Percentiles rank a stretch among this genome's conserved stretches.
Conservation (phyloP, 1,284 basidiomycete species). For the Inonotus hispidus region DNA sequence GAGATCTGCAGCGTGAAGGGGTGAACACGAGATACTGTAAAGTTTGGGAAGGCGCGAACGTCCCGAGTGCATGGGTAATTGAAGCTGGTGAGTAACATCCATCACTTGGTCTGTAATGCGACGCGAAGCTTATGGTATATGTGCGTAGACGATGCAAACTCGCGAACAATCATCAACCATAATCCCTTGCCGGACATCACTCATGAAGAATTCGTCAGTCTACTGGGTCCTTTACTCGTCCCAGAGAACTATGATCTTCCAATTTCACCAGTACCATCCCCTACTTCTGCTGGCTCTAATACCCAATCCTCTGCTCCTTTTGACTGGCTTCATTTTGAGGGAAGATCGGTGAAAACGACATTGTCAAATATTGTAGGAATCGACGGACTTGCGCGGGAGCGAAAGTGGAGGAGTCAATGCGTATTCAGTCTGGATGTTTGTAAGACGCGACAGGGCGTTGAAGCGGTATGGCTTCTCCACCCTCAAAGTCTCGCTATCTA, state of each 20-base stretch:
- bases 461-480: constrained; percentile 48
- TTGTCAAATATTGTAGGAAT: constrained; percentile 69
- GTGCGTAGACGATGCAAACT: constrained; percentile 47
- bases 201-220: constrained; percentile 75
- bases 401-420: constrained; percentile 73
- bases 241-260: constrained; percentile 59
- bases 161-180: constrained; percentile 71
- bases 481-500: constrained; percentile 15
- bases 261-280: not conserved
- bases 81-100: constrained; percentile 47
- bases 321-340: constrained; percentile 81
- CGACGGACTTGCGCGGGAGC: constrained; percentile 71
- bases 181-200: constrained; percentile 79
- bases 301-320: constrained; percentile 66
- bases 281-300: constrained; percentile 27
- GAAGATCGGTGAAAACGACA: constrained; percentile 67
- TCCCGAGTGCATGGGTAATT: constrained; percentile 77
- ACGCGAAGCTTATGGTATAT: not conserved
- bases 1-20: constrained; percentile 60
- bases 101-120: not conserved
- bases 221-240: constrained; percentile 69
- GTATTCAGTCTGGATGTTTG: constrained; percentile 75
- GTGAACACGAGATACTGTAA: constrained; percentile 70
- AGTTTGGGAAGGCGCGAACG: constrained; percentile 60
- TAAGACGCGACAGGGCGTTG: constrained; percentile 67